Evolutionary conservation across 2,329 filamentous ascomycete genomes (phyloP).

Genomic region (Fusarium sp.): DNA sequence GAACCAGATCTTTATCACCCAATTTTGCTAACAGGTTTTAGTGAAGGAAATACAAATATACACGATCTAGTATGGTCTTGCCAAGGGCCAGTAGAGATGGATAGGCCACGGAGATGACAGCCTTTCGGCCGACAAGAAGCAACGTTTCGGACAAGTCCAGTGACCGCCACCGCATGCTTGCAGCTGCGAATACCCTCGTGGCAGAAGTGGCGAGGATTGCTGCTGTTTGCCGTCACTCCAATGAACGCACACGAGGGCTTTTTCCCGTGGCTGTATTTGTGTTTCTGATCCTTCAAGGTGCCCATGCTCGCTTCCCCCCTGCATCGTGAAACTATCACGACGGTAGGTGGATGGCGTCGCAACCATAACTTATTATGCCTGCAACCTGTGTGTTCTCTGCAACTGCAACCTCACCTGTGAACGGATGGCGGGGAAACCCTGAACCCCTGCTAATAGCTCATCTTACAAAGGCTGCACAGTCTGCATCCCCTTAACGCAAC

Average conservation of each 20-base stretch:
- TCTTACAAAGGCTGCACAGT: background rate
- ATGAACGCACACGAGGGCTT: background rate
- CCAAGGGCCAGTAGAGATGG: background rate
- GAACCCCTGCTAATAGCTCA: background rate
- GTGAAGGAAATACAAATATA: constrained; percentile 35
- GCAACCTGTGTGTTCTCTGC: background rate
- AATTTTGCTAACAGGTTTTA: constrained; percentile 47
- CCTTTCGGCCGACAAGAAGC: background rate
- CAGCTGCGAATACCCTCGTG: background rate
- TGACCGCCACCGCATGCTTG: background rate
- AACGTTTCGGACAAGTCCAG: background rate
- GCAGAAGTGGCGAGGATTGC: background rate
- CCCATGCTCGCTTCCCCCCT: constrained; percentile 4
- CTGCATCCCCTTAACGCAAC: background rate
- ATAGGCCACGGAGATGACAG: background rate
- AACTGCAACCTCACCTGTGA: background rate
- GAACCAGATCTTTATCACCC: constrained; percentile 18
- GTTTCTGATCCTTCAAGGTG: background rate
- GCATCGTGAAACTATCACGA: constrained; percentile 6
- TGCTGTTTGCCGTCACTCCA: background rate
- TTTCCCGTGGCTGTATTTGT: background rate
- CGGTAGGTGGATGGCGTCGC: background rate
- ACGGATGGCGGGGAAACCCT: background rate
- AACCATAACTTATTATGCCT: background rate
- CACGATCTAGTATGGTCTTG: background rate